Percentiles rank a stretch among this genome's conserved stretches.
These are phyloP conservation scores for Oryza nivara DNA, from an alignment of 176 grass and related monocot species.

Conservation along the genomic window DNA sequence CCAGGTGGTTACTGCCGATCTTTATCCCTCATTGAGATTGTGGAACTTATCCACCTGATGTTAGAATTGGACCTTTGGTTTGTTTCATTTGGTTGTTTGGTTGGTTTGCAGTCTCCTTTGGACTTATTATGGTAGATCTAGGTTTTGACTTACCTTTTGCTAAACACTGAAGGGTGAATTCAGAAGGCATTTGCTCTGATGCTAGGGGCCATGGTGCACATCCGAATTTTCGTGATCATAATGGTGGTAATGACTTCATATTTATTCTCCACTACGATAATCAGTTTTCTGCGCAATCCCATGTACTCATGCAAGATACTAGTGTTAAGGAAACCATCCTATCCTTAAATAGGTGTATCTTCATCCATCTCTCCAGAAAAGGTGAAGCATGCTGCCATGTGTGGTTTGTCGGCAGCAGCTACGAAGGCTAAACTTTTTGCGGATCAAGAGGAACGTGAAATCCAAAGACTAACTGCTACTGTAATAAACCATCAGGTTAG, in stretches of 20 bases:
- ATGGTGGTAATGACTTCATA: conserved; percentile 67
- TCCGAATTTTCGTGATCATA: conserved; percentile 44
- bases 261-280: neutral
- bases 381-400: conserved; percentile 67
- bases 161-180: conserved; percentile 57
- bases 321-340: conserved; percentile 19
- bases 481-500: conserved; percentile 90
- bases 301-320: conserved; percentile 28
- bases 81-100: neutral
- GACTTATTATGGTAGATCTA: conserved; percentile 8
- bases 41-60: neutral
- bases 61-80: neutral
- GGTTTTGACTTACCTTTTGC: conserved; percentile 42
- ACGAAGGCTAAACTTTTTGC: conserved; percentile 95
- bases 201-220: conserved; percentile 48
- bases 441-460: conserved; percentile 96
- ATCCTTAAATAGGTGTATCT: conserved; percentile 46
- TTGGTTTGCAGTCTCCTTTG: conserved; percentile 24
- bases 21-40: neutral
- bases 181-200: conserved; percentile 63
- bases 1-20: neutral
- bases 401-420: conserved; percentile 81
- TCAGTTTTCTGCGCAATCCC: neutral
- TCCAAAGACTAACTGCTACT: conserved; percentile 84
- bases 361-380: conserved; percentile 59